Percentiles rank a stretch among this genome's conserved stretches.
Evolutionary conservation across 2,329 filamentous ascomycete genomes (phyloP).

Genomic region (Aspergillus sp.): DNA sequence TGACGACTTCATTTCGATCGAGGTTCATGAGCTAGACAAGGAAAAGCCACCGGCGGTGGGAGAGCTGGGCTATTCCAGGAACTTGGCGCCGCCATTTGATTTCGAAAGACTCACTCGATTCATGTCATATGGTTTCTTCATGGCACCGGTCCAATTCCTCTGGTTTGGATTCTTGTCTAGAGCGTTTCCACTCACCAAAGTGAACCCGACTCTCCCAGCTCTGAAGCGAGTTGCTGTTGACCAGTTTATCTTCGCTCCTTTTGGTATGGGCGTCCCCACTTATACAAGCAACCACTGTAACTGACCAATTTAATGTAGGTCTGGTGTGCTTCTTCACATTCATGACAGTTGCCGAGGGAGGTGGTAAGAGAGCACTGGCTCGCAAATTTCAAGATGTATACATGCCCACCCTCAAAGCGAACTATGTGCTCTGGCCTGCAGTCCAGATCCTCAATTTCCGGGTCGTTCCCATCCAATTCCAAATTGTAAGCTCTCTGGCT

Average conservation of each 20-base stretch:
- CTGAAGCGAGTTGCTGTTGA: slow-evolving; percentile 89
- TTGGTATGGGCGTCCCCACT: slow-evolving; percentile 52
- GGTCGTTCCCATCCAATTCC: slow-evolving; percentile 89
- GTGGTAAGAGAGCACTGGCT: slow-evolving; percentile 70
- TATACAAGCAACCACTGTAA: neutral
- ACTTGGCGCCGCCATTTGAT: slow-evolving; percentile 78
- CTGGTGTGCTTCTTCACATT: slow-evolving; percentile 87
- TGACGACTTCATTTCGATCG: slow-evolving; percentile 73
- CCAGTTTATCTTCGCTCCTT: slow-evolving; percentile 87
- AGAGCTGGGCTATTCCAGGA: slow-evolving; percentile 61
- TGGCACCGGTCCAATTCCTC: slow-evolving; percentile 91
- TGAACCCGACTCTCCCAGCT: slow-evolving; percentile 67
- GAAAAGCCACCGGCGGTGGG: slow-evolving; percentile 64
- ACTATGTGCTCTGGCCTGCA: slow-evolving; percentile 90
- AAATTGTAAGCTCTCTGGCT: slow-evolving; percentile 67
- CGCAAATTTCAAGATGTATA: slow-evolving; percentile 93
- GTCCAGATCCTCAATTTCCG: slow-evolving; percentile 98
- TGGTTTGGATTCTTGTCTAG: slow-evolving; percentile 87
- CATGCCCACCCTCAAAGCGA: slow-evolving; percentile 87
- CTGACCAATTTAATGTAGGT: slow-evolving; percentile 40
- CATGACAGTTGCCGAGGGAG: slow-evolving; percentile 94
- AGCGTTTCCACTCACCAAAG: slow-evolving; percentile 80
- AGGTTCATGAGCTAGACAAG: slow-evolving; percentile 81
- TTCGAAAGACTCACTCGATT: slow-evolving; percentile 92
- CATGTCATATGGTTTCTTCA: slow-evolving; percentile 95